Evolutionary conservation across 129 eudicot species (phyloP), one percentile per base, ranked within the genome.

Genomic region (Helichrysum umbraculigerum): DNA sequence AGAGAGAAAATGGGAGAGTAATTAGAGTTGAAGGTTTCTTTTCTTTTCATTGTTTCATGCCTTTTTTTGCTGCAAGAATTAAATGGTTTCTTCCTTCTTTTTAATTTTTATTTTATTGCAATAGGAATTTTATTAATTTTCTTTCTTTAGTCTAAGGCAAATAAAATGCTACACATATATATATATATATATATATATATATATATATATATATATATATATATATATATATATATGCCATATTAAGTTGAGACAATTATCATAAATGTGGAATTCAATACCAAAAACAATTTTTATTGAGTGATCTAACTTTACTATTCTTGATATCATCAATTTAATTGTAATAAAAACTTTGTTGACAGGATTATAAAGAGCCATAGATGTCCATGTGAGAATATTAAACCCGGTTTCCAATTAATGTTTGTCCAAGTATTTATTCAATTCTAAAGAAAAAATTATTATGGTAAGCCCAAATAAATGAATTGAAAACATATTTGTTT

Each of bases 1-100:
- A 35, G 83, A 80, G 83, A 80, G 41, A 80, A 80, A 74, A 74
- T 80, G 67, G 83, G 83, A 80, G 79, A 66, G 22, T 57, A 56
- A 70, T 80, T 25, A 67, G 73, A 66, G 66, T 74, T 73, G 83
- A 74, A 74, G 21, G 51, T 66, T 80, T 80, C 83, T 42, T 42
- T 74, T 60, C 60, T 67, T 50, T 35, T 76, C 56, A 34, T 54
- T 67, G 42, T 80, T 71, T 37, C 73, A 66, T 73, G 78, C 78
- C 25, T 35, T 72, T 64, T 79, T 79, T 71, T 63, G 11, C 57
- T 63, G 62, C 78, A 67, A 73, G 11, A 66, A 42, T 66, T 80
- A 25, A 16, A 66, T 6, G 65, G 61, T 30, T 66, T 72, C 78
- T 58, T 39, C 47, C 29, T 60, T 52, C 37, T 76, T 35, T 67